Conservation (phyloP, 2,329 filamentous ascomycete genomes). For the Clarireedia homoeocarpa region DNA sequence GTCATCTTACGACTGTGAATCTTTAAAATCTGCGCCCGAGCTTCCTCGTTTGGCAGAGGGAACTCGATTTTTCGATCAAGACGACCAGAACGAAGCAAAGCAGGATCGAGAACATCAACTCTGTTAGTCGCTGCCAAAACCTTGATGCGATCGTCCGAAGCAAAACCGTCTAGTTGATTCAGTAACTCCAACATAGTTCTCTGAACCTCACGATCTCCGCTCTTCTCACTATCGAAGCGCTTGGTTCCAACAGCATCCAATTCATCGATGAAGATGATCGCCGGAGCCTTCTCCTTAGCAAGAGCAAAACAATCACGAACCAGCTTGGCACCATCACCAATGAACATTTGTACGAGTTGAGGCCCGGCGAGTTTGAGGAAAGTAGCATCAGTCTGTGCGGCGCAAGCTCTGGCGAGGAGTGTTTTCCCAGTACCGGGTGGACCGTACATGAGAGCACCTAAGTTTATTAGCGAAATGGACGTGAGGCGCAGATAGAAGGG, state of each 20-base stretch:
- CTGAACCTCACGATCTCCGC: constrained; percentile 94
- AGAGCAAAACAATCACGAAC: constrained; percentile 96
- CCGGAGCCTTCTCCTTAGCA: constrained; percentile 96
- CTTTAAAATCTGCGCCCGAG: constrained; percentile 90
- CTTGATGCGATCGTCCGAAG: constrained; percentile 93
- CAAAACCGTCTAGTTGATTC: constrained; percentile 97
- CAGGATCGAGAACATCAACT: constrained; percentile 88
- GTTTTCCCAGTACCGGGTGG: constrained; percentile 88
- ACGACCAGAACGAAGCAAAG: constrained; percentile 82
- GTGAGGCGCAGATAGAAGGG: constrained; percentile 15
- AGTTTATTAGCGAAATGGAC: constrained; percentile 8
- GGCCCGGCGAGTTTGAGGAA: constrained; percentile 98
- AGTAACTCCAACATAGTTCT: constrained; percentile 97
- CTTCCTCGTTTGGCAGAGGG: constrained; percentile 94
- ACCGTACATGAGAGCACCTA: constrained; percentile 96
- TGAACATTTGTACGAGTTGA: constrained; percentile 99
- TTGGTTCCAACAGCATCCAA: constrained; percentile 97
- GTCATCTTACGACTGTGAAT: constrained; percentile 99
- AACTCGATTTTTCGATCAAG: constrained; percentile 98
- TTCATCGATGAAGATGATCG: constrained; percentile 99
- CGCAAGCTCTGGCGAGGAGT: constrained; percentile 87
- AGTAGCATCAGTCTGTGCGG: constrained; percentile 94
- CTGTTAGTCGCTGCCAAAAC: constrained; percentile 92
- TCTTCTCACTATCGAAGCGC: constrained; percentile 98
- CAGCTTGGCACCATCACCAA: constrained; percentile 94